These are phyloP conservation scores for Epipyxis sp. DNA, from an alignment of 108 stramenopile species.

Conservation along the genomic window DNA sequence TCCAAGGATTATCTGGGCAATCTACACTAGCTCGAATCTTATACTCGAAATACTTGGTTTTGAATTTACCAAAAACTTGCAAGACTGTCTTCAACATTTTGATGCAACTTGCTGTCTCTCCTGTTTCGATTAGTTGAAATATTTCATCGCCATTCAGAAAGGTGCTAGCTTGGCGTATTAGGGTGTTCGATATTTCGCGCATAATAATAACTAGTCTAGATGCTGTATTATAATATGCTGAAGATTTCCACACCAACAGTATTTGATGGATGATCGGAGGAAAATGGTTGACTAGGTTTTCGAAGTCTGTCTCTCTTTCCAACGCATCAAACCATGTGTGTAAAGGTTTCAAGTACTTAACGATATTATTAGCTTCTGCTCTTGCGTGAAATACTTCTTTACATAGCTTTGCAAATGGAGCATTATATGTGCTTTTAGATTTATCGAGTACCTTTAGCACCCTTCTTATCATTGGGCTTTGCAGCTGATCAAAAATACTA, in stretches of 20 bases:
- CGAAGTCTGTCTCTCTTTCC: constrained; percentile 29
- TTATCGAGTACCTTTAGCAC: constrained; percentile 52
- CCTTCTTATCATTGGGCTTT: constrained; percentile 40
- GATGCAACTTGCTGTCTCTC: constrained; percentile 33
- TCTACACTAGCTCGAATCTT: constrained; percentile 44
- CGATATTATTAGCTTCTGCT: constrained; percentile 57
- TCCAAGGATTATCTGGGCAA: constrained; percentile 51
- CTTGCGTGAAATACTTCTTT: constrained; percentile 59
- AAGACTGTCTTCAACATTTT: constrained; percentile 28
- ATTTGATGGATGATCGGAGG: constrained; percentile 44
- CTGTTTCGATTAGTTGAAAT: constrained; percentile 45
- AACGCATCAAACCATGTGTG: constrained; percentile 51
- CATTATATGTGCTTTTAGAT: constrained; percentile 57
- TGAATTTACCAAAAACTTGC: constrained; percentile 43
- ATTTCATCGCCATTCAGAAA: constrained; percentile 35
- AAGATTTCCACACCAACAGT: constrained; percentile 51
- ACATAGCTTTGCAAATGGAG: constrained; percentile 61
- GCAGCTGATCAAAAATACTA: constrained; percentile 58
- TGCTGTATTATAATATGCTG: constrained; percentile 45
- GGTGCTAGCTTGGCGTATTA: constrained; percentile 33
- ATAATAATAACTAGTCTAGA: constrained; percentile 50
- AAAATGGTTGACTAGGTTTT: constrained; percentile 28
- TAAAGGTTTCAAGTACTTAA: constrained; percentile 48
- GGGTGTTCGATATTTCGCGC: constrained; percentile 45
- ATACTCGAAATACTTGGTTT: constrained; percentile 47